These are phyloP conservation scores for Ceratocystis ficicola DNA, from an alignment of 2,329 filamentous ascomycete species.

Conservation along the genomic window DNA sequence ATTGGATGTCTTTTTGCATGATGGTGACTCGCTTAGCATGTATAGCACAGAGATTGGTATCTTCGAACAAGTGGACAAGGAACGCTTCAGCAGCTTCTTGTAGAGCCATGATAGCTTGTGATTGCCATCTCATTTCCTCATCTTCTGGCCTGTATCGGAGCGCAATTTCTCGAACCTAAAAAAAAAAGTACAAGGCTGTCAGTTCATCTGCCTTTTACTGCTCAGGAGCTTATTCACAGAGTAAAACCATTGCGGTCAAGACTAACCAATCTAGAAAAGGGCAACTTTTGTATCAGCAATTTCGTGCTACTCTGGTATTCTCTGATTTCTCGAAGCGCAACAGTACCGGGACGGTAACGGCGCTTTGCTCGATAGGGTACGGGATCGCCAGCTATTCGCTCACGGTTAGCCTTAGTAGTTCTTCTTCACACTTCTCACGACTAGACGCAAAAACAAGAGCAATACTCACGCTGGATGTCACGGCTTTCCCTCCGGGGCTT, in stretches of 20 bases:
- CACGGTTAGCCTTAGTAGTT: neutral
- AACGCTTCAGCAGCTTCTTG: conserved; percentile 97
- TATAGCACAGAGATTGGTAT: conserved; percentile 90
- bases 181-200: conserved; percentile 22
- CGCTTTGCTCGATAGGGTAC: conserved; percentile 49
- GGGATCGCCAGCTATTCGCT: conserved; percentile 56
- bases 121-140: conserved; percentile 82
- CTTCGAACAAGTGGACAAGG: conserved; percentile 90
- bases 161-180: conserved; percentile 59
- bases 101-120: conserved; percentile 80
- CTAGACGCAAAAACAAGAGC: neutral
- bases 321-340: conserved; percentile 83
- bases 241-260: neutral
- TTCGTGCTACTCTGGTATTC: conserved; percentile 83
- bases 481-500: conserved; percentile 15
- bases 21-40: conserved; percentile 95
- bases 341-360: conserved; percentile 66
- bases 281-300: conserved; percentile 67
- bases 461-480: conserved; percentile 18
- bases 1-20: conserved; percentile 95
- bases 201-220: neutral
- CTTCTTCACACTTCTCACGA: neutral
- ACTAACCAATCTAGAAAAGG: conserved; percentile 62
- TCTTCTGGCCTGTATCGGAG: conserved; percentile 49
- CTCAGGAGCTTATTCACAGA: neutral